A percentile compares a stretch with the other conserved stretches of the same genome.
phyloP scores from a whole-genome alignment of 2,329 filamentous ascomycete species.

The Aspergillus ruber region DNA sequence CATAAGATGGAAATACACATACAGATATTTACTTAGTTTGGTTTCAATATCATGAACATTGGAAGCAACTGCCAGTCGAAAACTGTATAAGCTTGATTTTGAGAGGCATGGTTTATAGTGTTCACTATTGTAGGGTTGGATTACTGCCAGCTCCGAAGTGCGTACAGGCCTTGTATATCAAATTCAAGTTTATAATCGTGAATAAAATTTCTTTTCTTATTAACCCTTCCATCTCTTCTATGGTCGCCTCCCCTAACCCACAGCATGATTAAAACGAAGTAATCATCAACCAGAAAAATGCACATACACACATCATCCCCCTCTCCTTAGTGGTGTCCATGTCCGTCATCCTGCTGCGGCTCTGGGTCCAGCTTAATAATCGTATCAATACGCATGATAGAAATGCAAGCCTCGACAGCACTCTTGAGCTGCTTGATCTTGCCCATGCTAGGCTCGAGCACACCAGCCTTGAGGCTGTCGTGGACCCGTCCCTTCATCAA shows the following conservation, averaged over 20 bases:
- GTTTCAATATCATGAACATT: not conserved
- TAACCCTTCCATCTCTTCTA: constrained; percentile 1
- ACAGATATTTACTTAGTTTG: not conserved
- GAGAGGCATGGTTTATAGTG: too few relatives aligned
- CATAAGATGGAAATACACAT: not conserved
- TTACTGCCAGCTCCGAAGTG: constrained; percentile 21
- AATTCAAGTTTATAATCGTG: constrained; percentile 10
- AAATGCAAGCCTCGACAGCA: constrained; percentile 95
- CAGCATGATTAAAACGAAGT: not conserved
- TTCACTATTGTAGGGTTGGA: constrained; percentile 11
- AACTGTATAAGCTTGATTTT: too few relatives aligned
- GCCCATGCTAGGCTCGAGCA: constrained; percentile 95
- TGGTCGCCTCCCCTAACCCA: not conserved
- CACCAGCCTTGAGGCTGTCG: constrained; percentile 89
- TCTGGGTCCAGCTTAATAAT: constrained; percentile 97
- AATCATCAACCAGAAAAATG: not conserved
- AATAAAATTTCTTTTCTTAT: constrained; percentile 3
- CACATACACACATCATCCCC: not conserved
- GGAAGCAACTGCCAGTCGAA: too few relatives aligned
- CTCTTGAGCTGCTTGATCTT: constrained; percentile 98
- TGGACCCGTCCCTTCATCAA: constrained; percentile 81
- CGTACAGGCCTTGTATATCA: not conserved
- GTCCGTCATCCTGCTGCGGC: constrained; percentile 72
- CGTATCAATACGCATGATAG: constrained; percentile 98
- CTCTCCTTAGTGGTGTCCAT: constrained; percentile 60